phyloP scores from a whole-genome alignment of 192 early-diverging fungal genomes.

The Entophlyctis luteolus region DNA sequence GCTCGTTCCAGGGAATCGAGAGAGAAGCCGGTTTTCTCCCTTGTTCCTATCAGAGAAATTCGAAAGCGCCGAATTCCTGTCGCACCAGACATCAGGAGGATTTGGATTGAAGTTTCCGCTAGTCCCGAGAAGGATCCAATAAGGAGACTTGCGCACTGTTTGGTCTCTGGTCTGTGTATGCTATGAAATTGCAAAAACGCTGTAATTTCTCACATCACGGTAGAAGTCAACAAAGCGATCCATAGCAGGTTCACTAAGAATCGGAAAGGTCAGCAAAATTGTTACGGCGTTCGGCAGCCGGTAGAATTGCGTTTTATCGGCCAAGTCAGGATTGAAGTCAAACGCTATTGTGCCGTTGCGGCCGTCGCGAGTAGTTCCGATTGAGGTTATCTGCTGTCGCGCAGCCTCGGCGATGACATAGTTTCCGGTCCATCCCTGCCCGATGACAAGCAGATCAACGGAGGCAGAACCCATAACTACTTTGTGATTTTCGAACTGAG shows the following conservation, averaged over 20 bases:
- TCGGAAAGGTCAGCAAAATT: conserved; percentile 58
- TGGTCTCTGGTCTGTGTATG: conserved; percentile 27
- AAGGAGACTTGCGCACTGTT: too few species aligned
- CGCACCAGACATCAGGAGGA: conserved; percentile 25
- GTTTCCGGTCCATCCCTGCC: conserved; percentile 42
- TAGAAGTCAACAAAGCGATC: conserved; percentile 37
- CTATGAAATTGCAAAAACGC: neutral
- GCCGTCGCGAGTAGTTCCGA: conserved; percentile 44
- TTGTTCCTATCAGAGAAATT: conserved; percentile 1
- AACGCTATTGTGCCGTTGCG: conserved; percentile 52
- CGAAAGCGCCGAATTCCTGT: conserved; percentile 8
- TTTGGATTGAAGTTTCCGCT: conserved; percentile 29
- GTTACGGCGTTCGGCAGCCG: conserved; percentile 46
- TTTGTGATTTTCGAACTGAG: too few species aligned
- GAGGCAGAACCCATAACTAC: too few species aligned
- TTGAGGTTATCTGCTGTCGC: neutral
- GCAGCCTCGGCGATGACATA: conserved; percentile 24
- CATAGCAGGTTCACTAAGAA: conserved; percentile 32
- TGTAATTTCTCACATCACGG: neutral
- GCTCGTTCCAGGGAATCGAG: neutral
- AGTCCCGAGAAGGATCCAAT: conserved; percentile 43
- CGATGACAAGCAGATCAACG: conserved; percentile 39
- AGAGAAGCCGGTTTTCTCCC: conserved; percentile 6
- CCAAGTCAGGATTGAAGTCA: conserved; percentile 32
- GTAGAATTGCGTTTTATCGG: conserved; percentile 32